Conservation (phyloP, 2,329 filamentous ascomycete genomes). For the Sclerotinia borealis region DNA sequence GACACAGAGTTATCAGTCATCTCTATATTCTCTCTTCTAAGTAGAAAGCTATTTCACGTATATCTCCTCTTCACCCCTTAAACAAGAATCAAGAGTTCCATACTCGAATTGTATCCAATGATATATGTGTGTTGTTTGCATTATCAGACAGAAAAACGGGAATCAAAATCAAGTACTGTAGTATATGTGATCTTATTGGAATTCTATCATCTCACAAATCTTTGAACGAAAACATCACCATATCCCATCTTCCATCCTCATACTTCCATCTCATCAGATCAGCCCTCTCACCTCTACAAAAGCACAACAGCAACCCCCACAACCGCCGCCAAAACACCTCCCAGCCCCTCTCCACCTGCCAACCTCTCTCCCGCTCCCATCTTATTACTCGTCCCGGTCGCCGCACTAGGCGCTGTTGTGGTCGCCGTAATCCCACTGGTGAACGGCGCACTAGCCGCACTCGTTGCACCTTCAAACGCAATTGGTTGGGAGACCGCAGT, state of each 20-base stretch:
- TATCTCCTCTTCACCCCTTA: not conserved
- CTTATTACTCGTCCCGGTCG: slow-evolving; percentile 18
- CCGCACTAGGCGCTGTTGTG: slow-evolving; percentile 31
- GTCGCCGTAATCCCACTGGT: slow-evolving; percentile 39
- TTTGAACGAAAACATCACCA: not conserved
- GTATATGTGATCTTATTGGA: not conserved
- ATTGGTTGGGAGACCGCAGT: slow-evolving; percentile 34
- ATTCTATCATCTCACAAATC: not conserved
- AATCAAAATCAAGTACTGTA: not conserved
- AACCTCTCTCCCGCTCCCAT: not conserved
- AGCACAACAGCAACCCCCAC: not conserved
- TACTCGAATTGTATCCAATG: not conserved
- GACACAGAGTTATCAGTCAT: too few species aligned
- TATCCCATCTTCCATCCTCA: not conserved
- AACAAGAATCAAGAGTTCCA: not conserved
- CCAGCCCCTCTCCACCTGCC: not conserved
- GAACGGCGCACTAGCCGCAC: slow-evolving; percentile 32
- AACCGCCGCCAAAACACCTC: slow-evolving; percentile 33
- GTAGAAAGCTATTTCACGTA: not conserved
- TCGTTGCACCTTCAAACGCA: slow-evolving; percentile 29
- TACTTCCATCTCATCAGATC: not conserved
- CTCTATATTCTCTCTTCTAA: too few species aligned
- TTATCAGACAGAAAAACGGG: not conserved
- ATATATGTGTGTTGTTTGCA: not conserved
- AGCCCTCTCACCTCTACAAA: not conserved